Conservation (phyloP, 2,329 filamentous ascomycete species). For the Nemania bipapillata region DNA sequence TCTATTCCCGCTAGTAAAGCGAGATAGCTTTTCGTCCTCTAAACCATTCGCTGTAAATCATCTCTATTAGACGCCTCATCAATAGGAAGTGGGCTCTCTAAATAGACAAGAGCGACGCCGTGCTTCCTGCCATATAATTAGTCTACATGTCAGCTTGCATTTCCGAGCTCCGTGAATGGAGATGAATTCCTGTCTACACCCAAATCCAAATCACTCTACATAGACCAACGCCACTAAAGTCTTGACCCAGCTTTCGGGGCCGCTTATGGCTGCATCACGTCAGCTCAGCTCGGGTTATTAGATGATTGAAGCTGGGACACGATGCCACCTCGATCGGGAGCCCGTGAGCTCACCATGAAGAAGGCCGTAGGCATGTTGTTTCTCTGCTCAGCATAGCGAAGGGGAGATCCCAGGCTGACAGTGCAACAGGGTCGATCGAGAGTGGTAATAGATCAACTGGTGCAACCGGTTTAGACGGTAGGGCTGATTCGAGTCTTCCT, state of each 20-base stretch:
- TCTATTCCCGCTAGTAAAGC: conserved; percentile 6
- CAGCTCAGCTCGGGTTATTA: neutral
- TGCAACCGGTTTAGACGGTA: conserved; percentile 47
- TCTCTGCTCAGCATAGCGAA: neutral
- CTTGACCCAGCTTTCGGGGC: neutral
- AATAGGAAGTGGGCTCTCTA: conserved; percentile 6
- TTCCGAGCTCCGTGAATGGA: conserved; percentile 12
- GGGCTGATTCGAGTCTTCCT: conserved; percentile 1
- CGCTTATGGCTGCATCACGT: conserved; percentile 9
- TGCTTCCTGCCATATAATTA: neutral
- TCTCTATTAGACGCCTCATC: neutral
- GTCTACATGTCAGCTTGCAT: neutral
- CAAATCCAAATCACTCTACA: conserved; percentile 2
- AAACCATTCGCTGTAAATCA: conserved; percentile 10
- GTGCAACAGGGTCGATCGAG: conserved; percentile 44
- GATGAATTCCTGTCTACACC: neutral
- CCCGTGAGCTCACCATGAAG: conserved; percentile 46
- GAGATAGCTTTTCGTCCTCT: neutral
- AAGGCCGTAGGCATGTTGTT: conserved; percentile 44
- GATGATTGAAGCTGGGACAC: conserved; percentile 25
- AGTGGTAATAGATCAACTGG: conserved; percentile 44
- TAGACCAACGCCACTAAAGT: conserved; percentile 2
- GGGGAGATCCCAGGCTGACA: conserved; percentile 33
- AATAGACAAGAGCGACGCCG: conserved; percentile 22
- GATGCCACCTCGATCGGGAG: conserved; percentile 46